phyloP scores from a whole-genome alignment of 345 rosid species.

The Bruguiera parviflora region DNA sequence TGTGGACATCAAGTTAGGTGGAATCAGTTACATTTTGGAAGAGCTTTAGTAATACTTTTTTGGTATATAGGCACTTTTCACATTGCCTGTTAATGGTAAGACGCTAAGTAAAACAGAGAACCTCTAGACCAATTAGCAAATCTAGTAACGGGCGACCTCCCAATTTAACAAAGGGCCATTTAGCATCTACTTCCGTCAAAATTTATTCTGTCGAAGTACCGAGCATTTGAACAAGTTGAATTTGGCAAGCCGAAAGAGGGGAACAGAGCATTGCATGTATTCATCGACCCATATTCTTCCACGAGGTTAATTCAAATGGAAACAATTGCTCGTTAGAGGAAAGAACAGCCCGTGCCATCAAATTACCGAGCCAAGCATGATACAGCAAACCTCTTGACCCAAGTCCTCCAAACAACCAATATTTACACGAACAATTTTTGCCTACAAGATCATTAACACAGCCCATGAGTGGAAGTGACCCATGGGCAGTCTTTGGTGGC shows the following conservation, averaged over 20 bases:
- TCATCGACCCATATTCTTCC: constrained; percentile 47
- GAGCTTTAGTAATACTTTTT: too few relatives aligned
- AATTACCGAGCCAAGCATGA: constrained; percentile 79
- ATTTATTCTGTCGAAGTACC: too few relatives aligned
- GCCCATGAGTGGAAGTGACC: constrained; percentile 83
- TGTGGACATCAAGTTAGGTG: constrained; percentile 43
- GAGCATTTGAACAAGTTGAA: too few relatives aligned
- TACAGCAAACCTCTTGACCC: constrained; percentile 83
- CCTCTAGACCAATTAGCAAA: too few relatives aligned
- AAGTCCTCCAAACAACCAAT: constrained; percentile 83
- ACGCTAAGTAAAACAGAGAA: too few relatives aligned
- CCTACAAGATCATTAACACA: constrained; percentile 52
- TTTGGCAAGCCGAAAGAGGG: background rate
- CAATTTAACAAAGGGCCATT: too few relatives aligned
- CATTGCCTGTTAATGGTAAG: too few relatives aligned
- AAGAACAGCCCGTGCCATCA: constrained; percentile 64
- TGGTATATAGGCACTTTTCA: too few relatives aligned
- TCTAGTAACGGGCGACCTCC: too few relatives aligned
- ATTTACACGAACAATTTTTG: constrained; percentile 37
- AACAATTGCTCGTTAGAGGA: constrained; percentile 52
- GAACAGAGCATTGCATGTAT: background rate
- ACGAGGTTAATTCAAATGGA: constrained; percentile 62
- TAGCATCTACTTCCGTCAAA: too few relatives aligned
- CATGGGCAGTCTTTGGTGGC: constrained; percentile 73
- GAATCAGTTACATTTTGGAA: background rate